Conservation (phyloP, 106 monocot species). For the Triglochin maritima region DNA sequence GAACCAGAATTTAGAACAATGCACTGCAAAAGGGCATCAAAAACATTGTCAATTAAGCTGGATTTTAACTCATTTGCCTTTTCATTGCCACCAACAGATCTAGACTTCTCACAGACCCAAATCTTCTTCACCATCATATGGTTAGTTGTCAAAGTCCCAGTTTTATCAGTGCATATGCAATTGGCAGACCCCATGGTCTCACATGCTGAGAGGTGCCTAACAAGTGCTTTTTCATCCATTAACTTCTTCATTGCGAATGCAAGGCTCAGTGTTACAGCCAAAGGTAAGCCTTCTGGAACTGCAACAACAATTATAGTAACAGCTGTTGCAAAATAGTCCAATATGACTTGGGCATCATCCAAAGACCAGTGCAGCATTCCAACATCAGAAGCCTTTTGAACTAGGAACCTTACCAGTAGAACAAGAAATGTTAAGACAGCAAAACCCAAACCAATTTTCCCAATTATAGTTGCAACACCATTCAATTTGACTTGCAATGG, state of each 20-base stretch:
- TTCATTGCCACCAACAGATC: conserved; percentile 29
- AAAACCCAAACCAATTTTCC: conserved; percentile 84
- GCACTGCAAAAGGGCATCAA: conserved; percentile 55
- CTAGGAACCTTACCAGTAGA: conserved; percentile 47
- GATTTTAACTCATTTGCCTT: conserved; percentile 34
- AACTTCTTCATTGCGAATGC: conserved; percentile 97
- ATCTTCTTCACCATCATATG: conserved; percentile 91
- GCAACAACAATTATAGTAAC: conserved; percentile 96
- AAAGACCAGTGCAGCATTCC: conserved; percentile 48
- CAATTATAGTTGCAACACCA: conserved; percentile 95
- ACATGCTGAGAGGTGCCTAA: conserved; percentile 87
- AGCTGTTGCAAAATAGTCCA: conserved; percentile 79
- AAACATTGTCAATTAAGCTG: conserved; percentile 27
- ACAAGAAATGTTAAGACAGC: conserved; percentile 71
- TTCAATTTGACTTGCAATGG: conserved; percentile 95
- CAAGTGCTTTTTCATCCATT: conserved; percentile 85
- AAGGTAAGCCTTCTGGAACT: conserved; percentile 93
- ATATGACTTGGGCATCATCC: conserved; percentile 50
- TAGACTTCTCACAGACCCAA: conserved; percentile 50
- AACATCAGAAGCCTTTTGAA: conserved; percentile 26
- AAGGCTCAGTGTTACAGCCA: conserved; percentile 95
- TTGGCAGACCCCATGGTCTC: conserved; percentile 96
- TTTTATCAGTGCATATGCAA: conserved; percentile 98
- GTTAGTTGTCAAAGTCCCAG: conserved; percentile 93
- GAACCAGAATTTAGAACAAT: conserved; percentile 72